Conservation (phyloP, 768 basidiomycete species). For the Pulveroboletus frians region DNA sequence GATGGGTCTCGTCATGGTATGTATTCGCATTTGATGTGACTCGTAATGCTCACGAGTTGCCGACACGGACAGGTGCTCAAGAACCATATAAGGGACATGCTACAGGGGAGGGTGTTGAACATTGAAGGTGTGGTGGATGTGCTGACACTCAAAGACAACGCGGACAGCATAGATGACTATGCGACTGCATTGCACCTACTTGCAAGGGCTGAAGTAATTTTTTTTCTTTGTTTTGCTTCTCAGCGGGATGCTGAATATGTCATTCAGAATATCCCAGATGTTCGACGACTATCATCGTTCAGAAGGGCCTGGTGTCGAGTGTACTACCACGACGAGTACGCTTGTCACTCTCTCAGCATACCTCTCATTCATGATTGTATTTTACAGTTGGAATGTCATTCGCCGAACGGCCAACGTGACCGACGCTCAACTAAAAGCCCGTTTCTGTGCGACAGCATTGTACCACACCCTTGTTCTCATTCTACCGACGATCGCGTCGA, state of each 20-base stretch:
- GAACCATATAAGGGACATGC: slow-evolving; percentile 56
- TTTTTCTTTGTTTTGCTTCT: not conserved
- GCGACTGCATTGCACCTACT: slow-evolving; percentile 65
- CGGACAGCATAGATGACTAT: slow-evolving; percentile 54
- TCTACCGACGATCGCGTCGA: slow-evolving; percentile 30
- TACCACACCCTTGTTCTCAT: slow-evolving; percentile 58
- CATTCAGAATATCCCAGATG: slow-evolving; percentile 62
- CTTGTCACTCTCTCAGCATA: slow-evolving; percentile 8
- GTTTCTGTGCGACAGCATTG: slow-evolving; percentile 71
- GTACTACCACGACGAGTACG: slow-evolving; percentile 85
- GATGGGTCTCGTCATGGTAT: slow-evolving; percentile 44
- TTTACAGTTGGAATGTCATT: slow-evolving; percentile 68
- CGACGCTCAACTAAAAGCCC: slow-evolving; percentile 67
- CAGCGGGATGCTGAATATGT: slow-evolving; percentile 1
- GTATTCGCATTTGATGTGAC: not conserved
- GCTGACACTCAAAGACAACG: slow-evolving; percentile 80
- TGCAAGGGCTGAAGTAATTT: slow-evolving; percentile 46
- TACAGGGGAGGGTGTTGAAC: slow-evolving; percentile 70
- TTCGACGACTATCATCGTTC: slow-evolving; percentile 63
- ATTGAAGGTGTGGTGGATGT: slow-evolving; percentile 82
- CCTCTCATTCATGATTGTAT: not conserved
- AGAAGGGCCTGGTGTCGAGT: slow-evolving; percentile 82
- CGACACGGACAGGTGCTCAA: slow-evolving; percentile 54
- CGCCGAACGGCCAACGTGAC: slow-evolving; percentile 69
- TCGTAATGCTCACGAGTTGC: not conserved